Base-by-base conservation (phyloP, 225 moss, liverwort and hornwort genomes). In the Thuidium tamariscinum region DNA sequence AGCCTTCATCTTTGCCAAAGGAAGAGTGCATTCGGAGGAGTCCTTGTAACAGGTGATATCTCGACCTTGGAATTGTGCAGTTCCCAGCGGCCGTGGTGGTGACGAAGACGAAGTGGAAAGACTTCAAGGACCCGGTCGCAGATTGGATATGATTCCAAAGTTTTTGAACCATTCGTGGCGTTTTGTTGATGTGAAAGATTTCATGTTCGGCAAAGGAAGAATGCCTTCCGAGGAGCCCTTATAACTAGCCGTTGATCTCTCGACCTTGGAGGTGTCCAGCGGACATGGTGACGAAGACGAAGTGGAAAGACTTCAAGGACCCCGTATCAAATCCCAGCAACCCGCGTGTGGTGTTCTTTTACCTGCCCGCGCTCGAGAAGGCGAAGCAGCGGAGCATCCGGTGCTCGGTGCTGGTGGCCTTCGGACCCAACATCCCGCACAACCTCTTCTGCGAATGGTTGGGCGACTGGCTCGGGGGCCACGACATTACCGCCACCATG, bases 371-470 rank as follows among this genome's bases (percentile, higher is more conserved):
- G 34, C 84, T 92, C 29, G 92, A 89, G 87, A 89, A 91, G 66
- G 91, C 93, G 82, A 91, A 89, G 74, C 88, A 91, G 75, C 93
- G 93, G 71, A 87, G 86, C 57, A 91, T 93, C 61, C 69, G 89
- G 34, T 89, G 91, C 39, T 93, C 93, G 32, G 93, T 87, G 75
- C 75, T 93, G 69, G 77, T 93, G 55, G 89, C 89, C 12, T 91
- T 93, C 82, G 93, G 93, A 64, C 88, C 88, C 59, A 91, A 88
- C 79, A 74, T 93, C 22, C 91, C 87, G 7, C 91, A 93, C 86
- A 88, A 88, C 71, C 64, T 91, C 22, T 91, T 93, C 61, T 93
- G 93, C 42, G 86, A 91, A 13, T 93, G 93, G 93, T 65, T 93
- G 77, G 67, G 82, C 19, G 88, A 91, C 73, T 93, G 93, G 93